Evolutionary conservation across 1,284 basidiomycete species (phyloP).

Genomic region (Porodaedalea pini): DNA sequence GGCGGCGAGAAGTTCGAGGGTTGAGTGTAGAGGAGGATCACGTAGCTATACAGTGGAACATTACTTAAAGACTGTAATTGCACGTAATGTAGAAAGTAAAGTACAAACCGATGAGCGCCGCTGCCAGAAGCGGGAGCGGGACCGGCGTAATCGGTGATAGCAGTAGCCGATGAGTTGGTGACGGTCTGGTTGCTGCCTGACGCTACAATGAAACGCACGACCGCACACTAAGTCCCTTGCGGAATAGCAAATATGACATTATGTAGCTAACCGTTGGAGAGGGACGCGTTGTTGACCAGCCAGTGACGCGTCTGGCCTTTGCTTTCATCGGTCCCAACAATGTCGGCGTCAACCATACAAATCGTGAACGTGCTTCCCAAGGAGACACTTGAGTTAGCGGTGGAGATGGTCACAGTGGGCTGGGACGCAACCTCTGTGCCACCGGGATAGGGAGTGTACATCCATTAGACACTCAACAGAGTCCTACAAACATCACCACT

Average conservation of each 20-base stretch:
- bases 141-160: constrained; percentile 68
- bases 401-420: constrained; percentile 47
- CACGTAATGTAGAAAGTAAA: constrained; percentile 2
- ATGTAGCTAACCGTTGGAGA: constrained; percentile 37
- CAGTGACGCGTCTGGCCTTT: constrained; percentile 70
- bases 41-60: constrained; percentile 47
- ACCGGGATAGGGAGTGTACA: constrained; percentile 13
- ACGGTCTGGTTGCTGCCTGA: constrained; percentile 37
- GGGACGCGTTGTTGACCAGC: constrained; percentile 66
- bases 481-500: too few species aligned
- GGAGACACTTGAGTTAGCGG: constrained; percentile 43
- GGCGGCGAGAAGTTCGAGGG: constrained; percentile 60
- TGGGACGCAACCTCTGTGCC: constrained; percentile 48
- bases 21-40: constrained; percentile 62
- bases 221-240: constrained; percentile 6
- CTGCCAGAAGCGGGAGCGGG: constrained; percentile 65
- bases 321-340: constrained; percentile 52
- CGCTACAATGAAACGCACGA: not conserved
- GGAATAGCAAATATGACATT: not conserved
- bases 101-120: constrained; percentile 60
- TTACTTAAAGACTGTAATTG: not conserved
- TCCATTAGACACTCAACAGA: constrained; percentile 26
- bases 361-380: constrained; percentile 56
- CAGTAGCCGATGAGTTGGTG: constrained; percentile 46
- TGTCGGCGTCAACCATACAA: constrained; percentile 66